phyloP scores from a whole-genome alignment of 2,329 filamentous ascomycete species.

The Pezicula neosporulosa region DNA sequence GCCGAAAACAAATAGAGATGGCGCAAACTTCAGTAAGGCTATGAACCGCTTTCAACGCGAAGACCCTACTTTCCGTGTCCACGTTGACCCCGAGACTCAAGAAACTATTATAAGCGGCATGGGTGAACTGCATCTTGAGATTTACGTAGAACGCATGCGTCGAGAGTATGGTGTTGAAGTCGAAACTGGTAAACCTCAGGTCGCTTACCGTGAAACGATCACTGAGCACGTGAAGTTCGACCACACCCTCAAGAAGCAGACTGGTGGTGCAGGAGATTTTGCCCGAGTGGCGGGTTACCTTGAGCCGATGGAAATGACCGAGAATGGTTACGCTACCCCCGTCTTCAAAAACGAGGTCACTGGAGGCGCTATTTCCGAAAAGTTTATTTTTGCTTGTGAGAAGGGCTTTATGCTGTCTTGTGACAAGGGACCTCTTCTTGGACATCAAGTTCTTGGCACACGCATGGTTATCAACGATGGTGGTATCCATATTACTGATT shows the following conservation, averaged over 20 bases:
- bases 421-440: slow-evolving; percentile 83
- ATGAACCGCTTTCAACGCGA: slow-evolving; percentile 99
- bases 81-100: slow-evolving; percentile 86
- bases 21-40: slow-evolving; percentile 93
- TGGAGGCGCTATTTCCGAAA: slow-evolving; percentile 90
- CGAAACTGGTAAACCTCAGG: slow-evolving; percentile 91
- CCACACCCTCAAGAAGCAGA: slow-evolving; percentile 92
- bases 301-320: slow-evolving; percentile 64
- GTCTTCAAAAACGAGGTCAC: slow-evolving; percentile 82
- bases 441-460: slow-evolving; percentile 87
- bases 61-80: slow-evolving; percentile 94
- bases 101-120: slow-evolving; percentile 98
- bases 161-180: slow-evolving; percentile 97
- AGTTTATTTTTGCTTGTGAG: slow-evolving; percentile 89
- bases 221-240: slow-evolving; percentile 79
- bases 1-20: slow-evolving; percentile 89
- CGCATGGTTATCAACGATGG: slow-evolving; percentile 94
- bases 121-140: slow-evolving; percentile 95
- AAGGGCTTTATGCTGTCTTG: slow-evolving; percentile 89
- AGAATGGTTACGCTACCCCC: slow-evolving; percentile 60
- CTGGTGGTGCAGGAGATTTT: slow-evolving; percentile 91
- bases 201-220: slow-evolving; percentile 95
- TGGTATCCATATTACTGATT: slow-evolving; percentile 96
- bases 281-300: slow-evolving; percentile 89
- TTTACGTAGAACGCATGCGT: slow-evolving; percentile 95